Evolutionary conservation across 768 basidiomycete species (phyloP).

Genomic region (Suillus occidentalis): DNA sequence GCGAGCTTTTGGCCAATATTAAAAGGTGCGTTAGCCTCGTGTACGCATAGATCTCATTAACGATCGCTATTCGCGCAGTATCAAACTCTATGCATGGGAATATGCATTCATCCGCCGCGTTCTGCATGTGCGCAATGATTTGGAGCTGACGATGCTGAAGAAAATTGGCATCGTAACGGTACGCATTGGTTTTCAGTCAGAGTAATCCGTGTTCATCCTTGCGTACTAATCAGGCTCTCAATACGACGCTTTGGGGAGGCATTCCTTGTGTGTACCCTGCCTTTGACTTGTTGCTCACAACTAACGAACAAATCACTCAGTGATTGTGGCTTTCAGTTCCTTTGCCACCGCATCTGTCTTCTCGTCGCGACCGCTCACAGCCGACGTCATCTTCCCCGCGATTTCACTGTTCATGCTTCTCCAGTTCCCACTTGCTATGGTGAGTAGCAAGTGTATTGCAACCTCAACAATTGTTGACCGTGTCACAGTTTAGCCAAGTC

Average conservation of each 20-base stretch:
- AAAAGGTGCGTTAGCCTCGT: conserved; percentile 51
- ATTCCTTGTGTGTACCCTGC: conserved; percentile 47
- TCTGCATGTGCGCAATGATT: conserved; percentile 75
- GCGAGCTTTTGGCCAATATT: conserved; percentile 90
- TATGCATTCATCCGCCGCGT: conserved; percentile 82
- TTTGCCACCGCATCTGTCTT: conserved; percentile 70
- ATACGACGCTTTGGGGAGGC: conserved; percentile 63
- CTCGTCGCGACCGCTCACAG: conserved; percentile 70
- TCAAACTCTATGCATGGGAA: conserved; percentile 96
- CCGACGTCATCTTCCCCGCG: conserved; percentile 94
- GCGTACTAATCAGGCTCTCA: conserved; percentile 47
- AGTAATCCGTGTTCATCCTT: background rate
- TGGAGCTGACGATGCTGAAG: conserved; percentile 77
- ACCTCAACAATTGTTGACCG: conserved; percentile 7
- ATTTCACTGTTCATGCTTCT: conserved; percentile 88
- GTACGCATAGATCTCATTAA: background rate
- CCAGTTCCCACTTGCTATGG: conserved; percentile 85
- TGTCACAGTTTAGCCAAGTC: conserved; percentile 60
- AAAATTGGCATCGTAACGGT: conserved; percentile 80
- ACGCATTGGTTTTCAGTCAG: conserved; percentile 18
- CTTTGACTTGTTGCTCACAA: background rate
- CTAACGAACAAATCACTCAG: conserved; percentile 23
- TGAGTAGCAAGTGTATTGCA: conserved; percentile 29
- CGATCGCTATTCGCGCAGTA: conserved; percentile 40
- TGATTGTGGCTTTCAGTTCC: conserved; percentile 81